A percentile compares a stretch with the other conserved stretches of the same genome.
These are phyloP conservation scores for Hypoxylon fragiforme DNA, from an alignment of 495 filamentous ascomycete species.

Conservation along the genomic window DNA sequence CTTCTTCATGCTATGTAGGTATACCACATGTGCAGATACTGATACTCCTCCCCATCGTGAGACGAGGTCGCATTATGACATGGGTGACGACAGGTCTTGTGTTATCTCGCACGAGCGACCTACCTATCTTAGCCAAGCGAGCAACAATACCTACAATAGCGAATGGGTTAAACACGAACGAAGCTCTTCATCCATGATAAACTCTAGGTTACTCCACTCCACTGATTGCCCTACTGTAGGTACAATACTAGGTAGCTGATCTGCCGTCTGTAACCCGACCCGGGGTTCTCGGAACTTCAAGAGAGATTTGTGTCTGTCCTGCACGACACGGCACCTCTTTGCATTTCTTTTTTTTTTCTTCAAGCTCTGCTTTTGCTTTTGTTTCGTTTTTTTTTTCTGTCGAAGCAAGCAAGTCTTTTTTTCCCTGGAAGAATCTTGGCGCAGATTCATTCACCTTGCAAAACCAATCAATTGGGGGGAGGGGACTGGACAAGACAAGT, in stretches of 20 bases:
- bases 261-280: too few species aligned
- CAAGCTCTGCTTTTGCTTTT: neutral
- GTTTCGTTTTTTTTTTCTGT: neutral
- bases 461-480: slow-evolving; percentile 1
- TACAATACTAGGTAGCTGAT: too few species aligned
- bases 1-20: neutral
- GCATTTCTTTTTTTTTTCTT: neutral
- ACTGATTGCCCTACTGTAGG: too few species aligned
- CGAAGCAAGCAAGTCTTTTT: too few species aligned
- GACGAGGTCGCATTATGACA: slow-evolving; percentile 11
- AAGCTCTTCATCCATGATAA: neutral
- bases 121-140: neutral
- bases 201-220: neutral
- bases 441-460: neutral
- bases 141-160: too few species aligned
- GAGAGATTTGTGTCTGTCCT: too few species aligned
- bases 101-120: slow-evolving; percentile 10
- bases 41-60: too few species aligned
- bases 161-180: neutral
- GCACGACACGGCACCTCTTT: neutral
- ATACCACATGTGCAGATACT: too few species aligned
- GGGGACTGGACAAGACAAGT: too few species aligned
- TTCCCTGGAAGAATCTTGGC: neutral
- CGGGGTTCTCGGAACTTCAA: too few species aligned
- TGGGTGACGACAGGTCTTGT: slow-evolving; percentile 8